Conservation (phyloP, 805 yeast species). For the Candida ficus region DNA sequence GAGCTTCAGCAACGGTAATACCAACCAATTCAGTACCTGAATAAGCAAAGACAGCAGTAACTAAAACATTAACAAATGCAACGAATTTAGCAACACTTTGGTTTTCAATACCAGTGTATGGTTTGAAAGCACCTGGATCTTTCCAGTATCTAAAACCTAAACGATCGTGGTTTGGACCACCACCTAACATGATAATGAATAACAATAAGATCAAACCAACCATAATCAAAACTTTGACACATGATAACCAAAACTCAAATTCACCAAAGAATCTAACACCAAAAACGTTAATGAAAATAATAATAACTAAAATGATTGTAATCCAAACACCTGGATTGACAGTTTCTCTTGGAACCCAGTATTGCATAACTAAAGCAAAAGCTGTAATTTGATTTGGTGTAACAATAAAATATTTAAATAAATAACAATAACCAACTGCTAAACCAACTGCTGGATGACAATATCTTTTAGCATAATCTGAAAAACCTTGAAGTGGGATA, state of each 20-base stretch:
- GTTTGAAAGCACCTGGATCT: conserved; percentile 59
- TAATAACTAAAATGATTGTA: conserved; percentile 32
- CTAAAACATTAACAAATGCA: conserved; percentile 56
- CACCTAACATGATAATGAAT: conserved; percentile 67
- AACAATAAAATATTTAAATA: conserved; percentile 23
- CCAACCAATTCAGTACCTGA: conserved; percentile 69
- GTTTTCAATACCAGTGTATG: conserved; percentile 36
- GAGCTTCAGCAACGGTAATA: conserved; percentile 69
- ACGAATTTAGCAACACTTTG: conserved; percentile 53
- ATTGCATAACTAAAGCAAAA: conserved; percentile 44
- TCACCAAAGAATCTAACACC: conserved; percentile 55
- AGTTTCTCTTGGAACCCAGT: conserved; percentile 39
- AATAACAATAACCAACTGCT: conserved; percentile 26
- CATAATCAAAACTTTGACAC: conserved; percentile 48
- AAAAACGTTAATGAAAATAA: conserved; percentile 43
- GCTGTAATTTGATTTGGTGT: conserved; percentile 46
- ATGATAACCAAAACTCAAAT: conserved; percentile 46
- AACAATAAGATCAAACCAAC: conserved; percentile 60
- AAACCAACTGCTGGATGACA: conserved; percentile 25
- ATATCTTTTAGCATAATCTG: conserved; percentile 52
- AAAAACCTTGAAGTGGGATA: conserved; percentile 61
- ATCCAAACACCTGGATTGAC: conserved; percentile 54
- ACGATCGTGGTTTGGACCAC: conserved; percentile 71
- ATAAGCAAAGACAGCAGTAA: conserved; percentile 64
- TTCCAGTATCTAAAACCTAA: conserved; percentile 69